phyloP scores from a whole-genome alignment of 805 yeast species.

The Saccharomycopsis javanensis region DNA sequence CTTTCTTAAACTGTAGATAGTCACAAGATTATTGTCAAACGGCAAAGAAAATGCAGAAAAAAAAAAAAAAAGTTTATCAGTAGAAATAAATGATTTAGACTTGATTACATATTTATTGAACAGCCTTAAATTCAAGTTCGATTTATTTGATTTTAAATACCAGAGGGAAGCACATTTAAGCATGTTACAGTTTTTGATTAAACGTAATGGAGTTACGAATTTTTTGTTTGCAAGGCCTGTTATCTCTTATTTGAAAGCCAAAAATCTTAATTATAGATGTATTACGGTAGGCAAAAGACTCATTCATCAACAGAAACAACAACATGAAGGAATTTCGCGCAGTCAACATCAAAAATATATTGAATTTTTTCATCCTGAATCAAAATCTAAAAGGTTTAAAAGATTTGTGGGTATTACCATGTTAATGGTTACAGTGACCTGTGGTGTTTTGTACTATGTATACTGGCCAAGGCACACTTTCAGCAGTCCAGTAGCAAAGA shows the following conservation, averaged over 20 bases:
- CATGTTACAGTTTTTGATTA: neutral
- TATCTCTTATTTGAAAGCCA: neutral
- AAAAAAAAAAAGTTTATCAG: too few species aligned
- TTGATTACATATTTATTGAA: too few species aligned
- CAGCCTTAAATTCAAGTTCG: too few species aligned
- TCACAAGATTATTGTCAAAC: too few species aligned
- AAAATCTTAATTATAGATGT: neutral
- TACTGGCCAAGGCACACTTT: conserved; percentile 64
- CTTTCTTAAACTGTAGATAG: too few species aligned
- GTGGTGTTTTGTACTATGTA: conserved; percentile 28
- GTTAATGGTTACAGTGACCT: conserved; percentile 18
- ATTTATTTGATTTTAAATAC: too few species aligned
- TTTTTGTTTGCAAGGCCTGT: neutral
- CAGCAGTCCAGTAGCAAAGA: conserved; percentile 60
- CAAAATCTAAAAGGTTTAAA: neutral
- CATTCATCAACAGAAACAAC: neutral
- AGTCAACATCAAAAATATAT: neutral
- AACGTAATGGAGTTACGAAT: too few species aligned
- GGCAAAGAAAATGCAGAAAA: too few species aligned
- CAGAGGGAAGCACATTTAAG: too few species aligned
- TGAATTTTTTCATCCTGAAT: neutral
- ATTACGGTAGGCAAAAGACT: neutral
- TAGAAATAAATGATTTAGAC: too few species aligned
- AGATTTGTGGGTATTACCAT: neutral
- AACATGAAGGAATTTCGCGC: neutral